Evolutionary conservation across 2,329 filamentous ascomycete genomes (phyloP).

Genomic region (Scytalidium sp.): DNA sequence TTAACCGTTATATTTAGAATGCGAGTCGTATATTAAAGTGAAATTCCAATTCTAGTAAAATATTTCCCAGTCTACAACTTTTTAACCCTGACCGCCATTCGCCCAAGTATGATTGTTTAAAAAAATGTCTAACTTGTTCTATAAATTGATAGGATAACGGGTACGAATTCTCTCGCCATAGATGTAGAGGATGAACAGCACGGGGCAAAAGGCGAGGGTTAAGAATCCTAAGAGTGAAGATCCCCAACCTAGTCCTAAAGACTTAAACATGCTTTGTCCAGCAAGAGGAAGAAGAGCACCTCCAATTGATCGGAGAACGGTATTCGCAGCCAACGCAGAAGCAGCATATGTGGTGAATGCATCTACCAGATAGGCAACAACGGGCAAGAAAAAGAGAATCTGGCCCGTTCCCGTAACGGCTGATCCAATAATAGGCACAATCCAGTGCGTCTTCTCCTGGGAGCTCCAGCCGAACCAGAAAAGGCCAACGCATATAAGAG

Average conservation of each 20-base stretch:
- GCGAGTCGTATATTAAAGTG: too few relatives aligned
- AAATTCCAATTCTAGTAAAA: too few relatives aligned
- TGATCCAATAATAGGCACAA: conserved; percentile 38
- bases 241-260: conserved; percentile 41
- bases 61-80: too few relatives aligned
- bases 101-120: too few relatives aligned
- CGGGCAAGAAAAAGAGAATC: conserved; percentile 34
- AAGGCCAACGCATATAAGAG: conserved; percentile 44
- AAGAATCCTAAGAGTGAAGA: conserved; percentile 46
- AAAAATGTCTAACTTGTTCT: too few relatives aligned
- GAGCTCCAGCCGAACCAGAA: conserved; percentile 47
- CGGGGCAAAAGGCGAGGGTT: conserved; percentile 41
- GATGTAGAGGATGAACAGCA: conserved; percentile 37
- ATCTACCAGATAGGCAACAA: conserved; percentile 44
- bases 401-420: conserved; percentile 38
- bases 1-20: too few relatives aligned
- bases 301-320: conserved; percentile 39
- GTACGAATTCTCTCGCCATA: conserved; percentile 41
- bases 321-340: conserved; percentile 34
- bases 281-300: conserved; percentile 49
- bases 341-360: conserved; percentile 37
- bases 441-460: conserved; percentile 34
- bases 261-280: conserved; percentile 39
- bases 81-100: too few relatives aligned
- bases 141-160: conserved; percentile 8